A percentile compares a stretch with the other conserved stretches of the same genome.
These are phyloP conservation scores for Trichosporon sp. DNA, from an alignment of 1,284 basidiomycete species.

Conservation along the genomic window DNA sequence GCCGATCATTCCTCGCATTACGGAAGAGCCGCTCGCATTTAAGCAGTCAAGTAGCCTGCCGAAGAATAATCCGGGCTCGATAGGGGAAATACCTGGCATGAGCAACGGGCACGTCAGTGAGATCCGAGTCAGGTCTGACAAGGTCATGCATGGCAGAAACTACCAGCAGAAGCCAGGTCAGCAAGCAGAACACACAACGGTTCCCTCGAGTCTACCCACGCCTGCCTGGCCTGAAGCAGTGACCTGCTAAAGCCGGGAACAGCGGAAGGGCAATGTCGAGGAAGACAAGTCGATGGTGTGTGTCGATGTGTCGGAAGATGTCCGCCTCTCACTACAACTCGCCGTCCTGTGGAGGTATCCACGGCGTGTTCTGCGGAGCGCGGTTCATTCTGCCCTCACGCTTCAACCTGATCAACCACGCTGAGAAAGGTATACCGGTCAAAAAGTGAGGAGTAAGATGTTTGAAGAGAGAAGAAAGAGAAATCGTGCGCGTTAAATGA, in stretches of 20 bases:
- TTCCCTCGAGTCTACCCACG: background rate
- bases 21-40: no score
- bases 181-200: background rate
- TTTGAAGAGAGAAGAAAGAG: background rate
- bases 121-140: background rate
- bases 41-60: no score
- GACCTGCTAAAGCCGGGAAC: background rate
- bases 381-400: slow-evolving; percentile 3
- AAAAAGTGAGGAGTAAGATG: slow-evolving; percentile 6
- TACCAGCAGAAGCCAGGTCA: background rate
- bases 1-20: background rate
- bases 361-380: slow-evolving; percentile 6
- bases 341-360: background rate
- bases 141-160: background rate
- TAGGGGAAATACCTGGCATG: no score
- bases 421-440: slow-evolving; percentile 1
- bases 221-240: no score
- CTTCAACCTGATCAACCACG: slow-evolving; percentile 4
- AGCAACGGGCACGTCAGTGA: background rate
- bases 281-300: background rate
- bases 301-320: background rate
- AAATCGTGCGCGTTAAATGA: slow-evolving; percentile 1
- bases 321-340: slow-evolving; percentile 5
- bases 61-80: no score
- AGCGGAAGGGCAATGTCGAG: background rate